Evolutionary conservation across 2,329 filamentous ascomycete genomes (phyloP), one percentile per base, ranked within the genome.

Genomic region (Incumbomyces lentus): DNA sequence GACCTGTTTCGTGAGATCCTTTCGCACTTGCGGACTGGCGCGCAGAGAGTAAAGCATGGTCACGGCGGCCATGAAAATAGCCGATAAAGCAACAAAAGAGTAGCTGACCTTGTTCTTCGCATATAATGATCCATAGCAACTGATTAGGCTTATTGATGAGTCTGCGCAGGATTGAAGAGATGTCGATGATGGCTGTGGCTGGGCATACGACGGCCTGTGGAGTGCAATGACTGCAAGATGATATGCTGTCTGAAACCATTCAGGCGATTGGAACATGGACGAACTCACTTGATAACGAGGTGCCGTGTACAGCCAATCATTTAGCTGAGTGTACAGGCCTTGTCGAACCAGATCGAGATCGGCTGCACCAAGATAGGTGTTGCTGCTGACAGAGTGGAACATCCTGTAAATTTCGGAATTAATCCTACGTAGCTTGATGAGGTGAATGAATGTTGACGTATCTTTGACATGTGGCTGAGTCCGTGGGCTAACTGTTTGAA

Each of bases 161-260:
- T 45, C 42, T 4, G 42, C 42, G 17, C 42, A 45, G 30, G 38
- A 22, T 26, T 45, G 42, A n/a, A 45, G 19, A 14, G 42, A 29
- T 16, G 36, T 33, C 16, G 38, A 30, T 10, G 42, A 45, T 18
- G 42, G 56, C 41, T 38, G 48, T 52, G 53, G 55, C 1, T 47
- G 52, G 1, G 52, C 55, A 13, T 52, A 55, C 1, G 58, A 60
- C 13, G 58, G 58, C 6, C 57, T 47, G 38, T 59, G 52, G 11
- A 59, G 47, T 10, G 52, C 51, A 31, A 59, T 45, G 11, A 59
- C 48, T 8, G 55, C 58, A 26, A 58, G 54, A 32, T 58, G 57
- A 32, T 57, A 58, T 1, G 57, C 57, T 13, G 58, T 61, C 18
- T 60, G 54, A 37, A 59, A 59, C 59, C 58, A 60, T 18, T 60